Conservation (phyloP, 805 yeast species). For the Metschnikowia hibisci region DNA sequence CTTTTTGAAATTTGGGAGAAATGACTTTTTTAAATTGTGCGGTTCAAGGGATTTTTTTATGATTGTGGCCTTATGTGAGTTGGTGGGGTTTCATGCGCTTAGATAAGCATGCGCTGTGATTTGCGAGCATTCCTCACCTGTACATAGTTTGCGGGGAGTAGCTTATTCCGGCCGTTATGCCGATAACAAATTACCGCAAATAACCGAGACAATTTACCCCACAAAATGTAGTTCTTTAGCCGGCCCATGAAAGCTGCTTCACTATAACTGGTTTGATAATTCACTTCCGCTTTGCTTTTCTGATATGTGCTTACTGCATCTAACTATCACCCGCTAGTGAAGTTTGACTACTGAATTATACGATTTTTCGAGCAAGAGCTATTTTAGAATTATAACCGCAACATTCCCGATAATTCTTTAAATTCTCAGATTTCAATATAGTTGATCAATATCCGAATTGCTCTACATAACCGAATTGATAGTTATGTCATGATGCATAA, state of each 20-base stretch:
- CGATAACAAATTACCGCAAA: neutral
- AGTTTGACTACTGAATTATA: too few species aligned
- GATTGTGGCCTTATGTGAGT: neutral
- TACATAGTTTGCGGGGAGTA: constrained; percentile 1
- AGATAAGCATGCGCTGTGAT: constrained; percentile 6
- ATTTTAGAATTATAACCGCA: too few species aligned
- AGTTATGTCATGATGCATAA: too few species aligned
- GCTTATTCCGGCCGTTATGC: neutral
- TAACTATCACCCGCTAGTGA: too few species aligned
- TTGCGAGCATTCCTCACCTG: constrained; percentile 5
- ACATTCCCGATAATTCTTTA: too few species aligned
- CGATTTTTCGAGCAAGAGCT: too few species aligned
- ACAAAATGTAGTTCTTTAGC: neutral
- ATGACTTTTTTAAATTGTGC: neutral
- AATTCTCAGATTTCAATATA: too few species aligned
- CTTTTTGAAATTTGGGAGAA: neutral
- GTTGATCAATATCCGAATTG: too few species aligned
- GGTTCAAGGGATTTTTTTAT: neutral
- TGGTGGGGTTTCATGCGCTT: constrained; percentile 2
- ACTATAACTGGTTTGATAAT: too few species aligned
- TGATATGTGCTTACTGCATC: too few species aligned
- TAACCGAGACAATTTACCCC: too few species aligned
- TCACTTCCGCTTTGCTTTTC: neutral
- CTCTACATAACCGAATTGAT: too few species aligned
- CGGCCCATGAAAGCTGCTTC: neutral